Base-by-base conservation (phyloP, 2,329 filamentous ascomycete species). In the Calonectria ilicicola region DNA sequence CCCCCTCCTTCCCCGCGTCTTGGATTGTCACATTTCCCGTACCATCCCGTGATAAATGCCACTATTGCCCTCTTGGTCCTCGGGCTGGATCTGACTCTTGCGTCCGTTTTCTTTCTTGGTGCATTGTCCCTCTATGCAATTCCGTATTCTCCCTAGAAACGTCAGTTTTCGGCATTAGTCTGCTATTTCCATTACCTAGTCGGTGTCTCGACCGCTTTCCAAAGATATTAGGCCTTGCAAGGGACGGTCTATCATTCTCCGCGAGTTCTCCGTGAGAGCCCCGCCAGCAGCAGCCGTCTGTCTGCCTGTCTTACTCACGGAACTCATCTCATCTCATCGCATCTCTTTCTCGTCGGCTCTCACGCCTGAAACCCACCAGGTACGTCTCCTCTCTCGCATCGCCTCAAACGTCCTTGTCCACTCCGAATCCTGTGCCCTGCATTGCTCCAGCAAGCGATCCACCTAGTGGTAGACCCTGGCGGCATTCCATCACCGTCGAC, bases 401-500 rank as follows among this genome's bases (percentile, higher is more conserved):
- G 68, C 68, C 64, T 65, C 60, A 63, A 65, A 68, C 47, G 66
- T 66, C 72, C 51, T 74, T 58, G 53, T 35, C 49, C 62, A 58
- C 60, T 71, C 35, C 58, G n/a, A 44, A 60, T 70, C 53, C 56
- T 49, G 29, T 70, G 66, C 71, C 68, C 70, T 70, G 67, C 69
- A 63, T 69, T 72, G 62, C 63, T 68, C 58, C 67, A 72, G 67
- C 68, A 65, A 49, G 23, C 56, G 76, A 67, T 74, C 77, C 77
- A 79, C 77, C 64, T 67, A 68, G 65, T 51, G 58, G 75, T 72
- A 70, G 67, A 35, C 72, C 75, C 76, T 73, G 69, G 67, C 69
- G 75, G 77, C 65, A 75, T 73, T 79, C 47, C 72, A 78, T 71
- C 72, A 72, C 76, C 76, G 71, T 73, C 42, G 44, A 51, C 65